A percentile compares a stretch with the other conserved stretches of the same genome.
phyloP scores from a whole-genome alignment of 768 basidiomycete genomes.

The Punctularia strigosozonata region DNA sequence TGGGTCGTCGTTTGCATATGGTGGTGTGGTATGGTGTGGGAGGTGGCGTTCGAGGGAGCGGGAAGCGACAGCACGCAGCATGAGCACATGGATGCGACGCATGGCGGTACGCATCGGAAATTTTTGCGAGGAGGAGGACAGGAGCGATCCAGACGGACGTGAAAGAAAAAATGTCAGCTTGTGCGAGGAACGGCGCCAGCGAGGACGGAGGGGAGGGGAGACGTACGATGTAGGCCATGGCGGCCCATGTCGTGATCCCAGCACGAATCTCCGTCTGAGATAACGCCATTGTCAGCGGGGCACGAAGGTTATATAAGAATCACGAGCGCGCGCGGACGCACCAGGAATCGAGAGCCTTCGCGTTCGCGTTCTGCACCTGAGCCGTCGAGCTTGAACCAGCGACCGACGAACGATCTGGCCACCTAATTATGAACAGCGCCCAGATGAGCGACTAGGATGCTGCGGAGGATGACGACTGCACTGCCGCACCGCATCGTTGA shows the following conservation, averaged over 20 bases:
- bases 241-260: constrained; percentile 74
- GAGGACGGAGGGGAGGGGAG: too few relatives aligned
- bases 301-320: background rate
- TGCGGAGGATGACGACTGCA: background rate
- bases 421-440: too few relatives aligned
- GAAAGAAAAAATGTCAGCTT: too few relatives aligned
- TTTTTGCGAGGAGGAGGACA: too few relatives aligned
- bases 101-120: too few relatives aligned
- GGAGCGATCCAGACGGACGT: too few relatives aligned
- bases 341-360: constrained; percentile 20
- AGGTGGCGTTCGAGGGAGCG: background rate
- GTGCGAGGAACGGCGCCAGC: too few relatives aligned
- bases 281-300: background rate
- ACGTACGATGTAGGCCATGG: constrained; percentile 77
- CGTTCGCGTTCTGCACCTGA: constrained; percentile 20
- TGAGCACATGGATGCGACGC: background rate
- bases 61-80: background rate
- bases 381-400: constrained; percentile 23
- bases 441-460: too few relatives aligned
- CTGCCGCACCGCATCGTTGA: too few relatives aligned
- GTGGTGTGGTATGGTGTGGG: constrained; percentile 5
- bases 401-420: constrained; percentile 19
- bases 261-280: constrained; percentile 66
- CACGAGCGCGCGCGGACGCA: constrained; percentile 6
- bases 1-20: background rate